Evolutionary conservation across 257 asterid species (phyloP).

Genomic region (Solanum ossicruentum): DNA sequence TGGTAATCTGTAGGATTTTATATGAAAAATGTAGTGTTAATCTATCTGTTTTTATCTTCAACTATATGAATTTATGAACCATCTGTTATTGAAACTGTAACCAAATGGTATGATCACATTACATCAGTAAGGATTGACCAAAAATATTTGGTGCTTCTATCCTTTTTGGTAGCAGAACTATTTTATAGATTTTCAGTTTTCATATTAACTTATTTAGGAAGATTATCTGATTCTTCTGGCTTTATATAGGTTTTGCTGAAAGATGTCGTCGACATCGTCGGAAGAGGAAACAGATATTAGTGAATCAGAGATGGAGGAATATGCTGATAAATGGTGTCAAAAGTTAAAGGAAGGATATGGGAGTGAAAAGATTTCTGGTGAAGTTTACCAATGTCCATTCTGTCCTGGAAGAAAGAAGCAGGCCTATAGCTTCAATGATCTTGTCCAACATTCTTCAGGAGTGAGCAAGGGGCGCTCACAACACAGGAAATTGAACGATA

Average conservation of each 20-base stretch:
- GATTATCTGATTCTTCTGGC: not conserved
- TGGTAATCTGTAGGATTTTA: not conserved
- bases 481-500: slow-evolving; percentile 30
- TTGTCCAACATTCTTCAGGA: slow-evolving; percentile 42
- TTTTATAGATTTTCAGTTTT: not conserved
- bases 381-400: slow-evolving; percentile 37
- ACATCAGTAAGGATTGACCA: not conserved
- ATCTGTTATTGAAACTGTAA: not conserved
- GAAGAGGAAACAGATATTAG: slow-evolving; percentile 59
- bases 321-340: slow-evolving; percentile 29
- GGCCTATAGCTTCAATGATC: slow-evolving; percentile 30
- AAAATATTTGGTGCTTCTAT: not conserved
- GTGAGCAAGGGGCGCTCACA: slow-evolving; percentile 28
- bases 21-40: not conserved
- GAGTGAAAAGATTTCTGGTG: slow-evolving; percentile 15
- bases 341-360: slow-evolving; percentile 21
- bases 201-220: not conserved
- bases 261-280: slow-evolving; percentile 31
- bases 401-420: slow-evolving; percentile 56
- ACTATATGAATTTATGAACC: not conserved
- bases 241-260: not conserved
- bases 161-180: not conserved
- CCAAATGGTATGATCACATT: not conserved
- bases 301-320: slow-evolving; percentile 52
- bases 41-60: not conserved